Percentiles rank a stretch among this genome's conserved stretches.
phyloP scores from a whole-genome alignment of 176 grass and related monocot species.

The Oryza rufipogon region DNA sequence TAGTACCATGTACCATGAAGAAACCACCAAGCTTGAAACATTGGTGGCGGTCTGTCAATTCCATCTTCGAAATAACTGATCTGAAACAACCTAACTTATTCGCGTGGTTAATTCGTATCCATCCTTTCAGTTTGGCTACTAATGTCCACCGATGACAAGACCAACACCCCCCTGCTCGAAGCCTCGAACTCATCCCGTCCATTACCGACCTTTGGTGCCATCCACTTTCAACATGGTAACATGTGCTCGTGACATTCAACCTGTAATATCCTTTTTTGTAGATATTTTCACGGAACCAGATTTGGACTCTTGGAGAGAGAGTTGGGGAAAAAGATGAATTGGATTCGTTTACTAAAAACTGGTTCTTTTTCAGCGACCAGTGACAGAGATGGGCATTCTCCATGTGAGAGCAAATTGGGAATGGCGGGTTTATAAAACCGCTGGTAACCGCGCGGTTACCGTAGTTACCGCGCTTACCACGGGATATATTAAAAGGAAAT shows the following conservation, averaged over 20 bases:
- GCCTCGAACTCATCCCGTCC: too few relatives aligned
- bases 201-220: background rate
- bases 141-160: too few relatives aligned
- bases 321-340: background rate
- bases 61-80: too few relatives aligned
- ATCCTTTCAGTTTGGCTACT: too few relatives aligned
- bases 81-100: too few relatives aligned
- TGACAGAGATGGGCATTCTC: background rate
- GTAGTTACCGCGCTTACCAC: too few relatives aligned
- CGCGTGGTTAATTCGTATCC: too few relatives aligned
- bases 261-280: background rate
- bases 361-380: background rate
- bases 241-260: background rate
- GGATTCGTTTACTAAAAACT: too few relatives aligned
- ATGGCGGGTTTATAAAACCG: background rate
- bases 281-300: background rate
- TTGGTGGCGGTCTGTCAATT: too few relatives aligned
- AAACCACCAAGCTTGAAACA: background rate
- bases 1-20: background rate
- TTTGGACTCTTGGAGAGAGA: background rate
- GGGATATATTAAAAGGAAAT: too few relatives aligned
- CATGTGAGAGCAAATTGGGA: background rate
- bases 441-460: too few relatives aligned
- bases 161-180: too few relatives aligned
- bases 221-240: background rate